Evolutionary conservation across 805 yeast genomes (phyloP), one percentile per base, ranked within the genome.

Genomic region (Kuraishia piskuri): DNA sequence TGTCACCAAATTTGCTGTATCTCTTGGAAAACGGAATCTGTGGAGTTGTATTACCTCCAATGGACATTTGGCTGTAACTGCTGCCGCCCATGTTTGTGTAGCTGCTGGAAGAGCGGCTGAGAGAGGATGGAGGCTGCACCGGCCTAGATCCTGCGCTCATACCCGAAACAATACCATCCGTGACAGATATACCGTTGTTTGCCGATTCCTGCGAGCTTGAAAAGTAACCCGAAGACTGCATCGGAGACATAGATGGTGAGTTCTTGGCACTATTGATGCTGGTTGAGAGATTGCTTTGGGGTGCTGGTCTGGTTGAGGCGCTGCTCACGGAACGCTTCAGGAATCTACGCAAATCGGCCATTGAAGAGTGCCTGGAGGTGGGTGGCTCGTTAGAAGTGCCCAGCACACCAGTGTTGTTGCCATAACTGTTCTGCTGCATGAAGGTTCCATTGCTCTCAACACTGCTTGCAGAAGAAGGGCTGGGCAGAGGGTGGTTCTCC

Each of bases 1-100:
- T 87, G 57, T 90, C 92, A 52, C 96, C 96, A 53, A 86, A 83
- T 65, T 84, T 87, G 51, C 86, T 80, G 67, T 90, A 90, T 59
- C 90, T 74, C 63, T 86, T 89, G 46, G 86, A 80, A 59, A 85
- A 84, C 1, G 91, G 90, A 54, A 76, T 71, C 64, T 63, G 68
- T 52, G 77, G 76, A 19, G 69, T 71, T 24, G 73, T 65, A 56
- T 69, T 69, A 52, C 73, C 73, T 31, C 73, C 73, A 50, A 68
- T 57, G 1, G 73, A 68, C 44, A 67, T 51, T 8, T 52, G 36
- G 50, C 51, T 22, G 53, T 57, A 22, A 48, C 56, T 19, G 50
- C 44, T 50, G 9, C 31, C 25, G 19, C 31, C 19, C 17, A 37
- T 24, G 20, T 49, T 49, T 12, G 51, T 21, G 46, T 26, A 49